Percentiles rank a stretch among this genome's conserved stretches.
Conservation (phyloP, 2,329 filamentous ascomycete species). For the Fusarium goolgardi region DNA sequence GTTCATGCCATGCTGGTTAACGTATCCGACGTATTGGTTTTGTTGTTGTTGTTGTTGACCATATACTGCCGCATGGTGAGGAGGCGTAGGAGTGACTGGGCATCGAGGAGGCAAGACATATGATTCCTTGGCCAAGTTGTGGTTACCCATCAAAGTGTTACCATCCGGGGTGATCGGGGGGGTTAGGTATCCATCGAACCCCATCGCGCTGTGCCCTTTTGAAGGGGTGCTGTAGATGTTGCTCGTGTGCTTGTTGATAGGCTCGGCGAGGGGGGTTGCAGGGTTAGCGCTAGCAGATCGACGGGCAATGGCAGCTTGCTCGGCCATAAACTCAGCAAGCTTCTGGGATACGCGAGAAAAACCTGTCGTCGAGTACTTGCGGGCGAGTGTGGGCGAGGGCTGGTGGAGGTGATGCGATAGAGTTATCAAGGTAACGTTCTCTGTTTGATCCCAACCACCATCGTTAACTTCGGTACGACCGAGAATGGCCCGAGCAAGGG, state of each 20-base stretch:
- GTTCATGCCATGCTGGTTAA: conserved; percentile 57
- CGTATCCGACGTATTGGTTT: conserved; percentile 52
- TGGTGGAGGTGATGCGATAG: conserved; percentile 70
- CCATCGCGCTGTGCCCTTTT: conserved; percentile 74
- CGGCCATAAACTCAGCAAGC: conserved; percentile 68
- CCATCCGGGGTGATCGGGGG: conserved; percentile 87
- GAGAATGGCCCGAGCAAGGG: conserved; percentile 87
- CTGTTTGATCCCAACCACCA: conserved; percentile 79
- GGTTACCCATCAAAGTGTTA: conserved; percentile 62
- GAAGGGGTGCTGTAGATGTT: conserved; percentile 82
- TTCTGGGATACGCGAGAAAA: conserved; percentile 65
- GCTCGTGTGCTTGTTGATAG: conserved; percentile 61
- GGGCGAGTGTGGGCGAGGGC: conserved; percentile 67
- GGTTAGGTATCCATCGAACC: conserved; percentile 81
- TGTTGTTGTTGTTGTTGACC: conserved; percentile 51
- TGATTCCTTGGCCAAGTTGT: conserved; percentile 59
- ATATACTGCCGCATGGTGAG: conserved; percentile 53
- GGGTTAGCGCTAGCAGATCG: conserved; percentile 58
- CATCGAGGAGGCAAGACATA: conserved; percentile 65
- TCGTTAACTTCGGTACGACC: conserved; percentile 80
- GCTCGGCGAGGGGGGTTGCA: conserved; percentile 70
- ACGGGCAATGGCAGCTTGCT: conserved; percentile 67
- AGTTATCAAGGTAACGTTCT: conserved; percentile 72
- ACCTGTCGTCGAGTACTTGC: conserved; percentile 68
- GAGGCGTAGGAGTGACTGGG: conserved; percentile 71